These are phyloP conservation scores for Xylariaceae sp. DNA, from an alignment of 2,329 filamentous ascomycete genomes.

Conservation along the genomic window DNA sequence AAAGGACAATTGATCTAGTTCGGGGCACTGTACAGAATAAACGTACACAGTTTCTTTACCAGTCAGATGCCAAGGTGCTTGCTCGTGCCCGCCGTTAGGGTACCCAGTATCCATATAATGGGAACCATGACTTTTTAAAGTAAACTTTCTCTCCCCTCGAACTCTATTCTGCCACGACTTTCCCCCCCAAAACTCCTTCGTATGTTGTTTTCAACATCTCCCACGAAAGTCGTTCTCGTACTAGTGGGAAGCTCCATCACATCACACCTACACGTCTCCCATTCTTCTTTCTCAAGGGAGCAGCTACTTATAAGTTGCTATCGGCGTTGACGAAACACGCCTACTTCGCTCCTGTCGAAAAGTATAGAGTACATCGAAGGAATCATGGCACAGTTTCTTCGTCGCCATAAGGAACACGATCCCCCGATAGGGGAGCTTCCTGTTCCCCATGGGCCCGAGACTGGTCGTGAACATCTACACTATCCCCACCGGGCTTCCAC, in stretches of 20 bases:
- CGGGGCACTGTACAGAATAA: neutral
- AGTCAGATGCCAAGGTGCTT: neutral
- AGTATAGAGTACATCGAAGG: neutral
- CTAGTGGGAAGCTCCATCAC: neutral
- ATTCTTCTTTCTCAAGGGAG: constrained; percentile 2
- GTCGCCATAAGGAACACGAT: constrained; percentile 50
- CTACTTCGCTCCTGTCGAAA: constrained; percentile 4
- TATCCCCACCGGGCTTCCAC: constrained; percentile 49
- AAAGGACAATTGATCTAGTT: no score
- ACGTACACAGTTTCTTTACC: neutral
- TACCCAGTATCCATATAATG: constrained; percentile 6
- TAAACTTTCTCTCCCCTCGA: constrained; percentile 15
- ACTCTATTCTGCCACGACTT: neutral
- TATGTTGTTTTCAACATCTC: neutral
- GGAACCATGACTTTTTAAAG: constrained; percentile 6
- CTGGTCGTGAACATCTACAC: constrained; percentile 57
- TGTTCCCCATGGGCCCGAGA: constrained; percentile 60
- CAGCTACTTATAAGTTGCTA: constrained; percentile 9
- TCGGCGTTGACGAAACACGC: constrained; percentile 2
- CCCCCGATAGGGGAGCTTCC: constrained; percentile 59
- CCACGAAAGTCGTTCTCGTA: no score
- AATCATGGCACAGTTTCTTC: constrained; percentile 47
- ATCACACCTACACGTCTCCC: neutral
- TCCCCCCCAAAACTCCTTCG: neutral
- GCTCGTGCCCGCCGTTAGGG: neutral